phyloP scores from a whole-genome alignment of 139 green algal genomes.

The Astrephomene gubernaculifera region DNA sequence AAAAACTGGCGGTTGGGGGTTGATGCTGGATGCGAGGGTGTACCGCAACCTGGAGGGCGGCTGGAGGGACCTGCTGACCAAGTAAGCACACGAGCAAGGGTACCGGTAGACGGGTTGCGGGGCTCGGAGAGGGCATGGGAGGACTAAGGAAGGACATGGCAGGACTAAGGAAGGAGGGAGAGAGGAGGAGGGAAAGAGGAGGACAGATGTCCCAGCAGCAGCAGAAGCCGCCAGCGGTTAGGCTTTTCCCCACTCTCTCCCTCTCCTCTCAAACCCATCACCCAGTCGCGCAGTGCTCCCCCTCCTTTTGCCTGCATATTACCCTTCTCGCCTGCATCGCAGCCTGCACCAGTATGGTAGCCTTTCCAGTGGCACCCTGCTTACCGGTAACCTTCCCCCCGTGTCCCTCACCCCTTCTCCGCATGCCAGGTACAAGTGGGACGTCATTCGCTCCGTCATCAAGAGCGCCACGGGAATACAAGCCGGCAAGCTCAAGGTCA shows the following conservation, averaged over 20 bases:
- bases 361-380: too few species aligned
- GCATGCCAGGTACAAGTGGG: slow-evolving; percentile 86
- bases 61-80: slow-evolving; percentile 78
- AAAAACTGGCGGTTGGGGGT: slow-evolving; percentile 76
- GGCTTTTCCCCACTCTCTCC: too few species aligned
- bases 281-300: neutral
- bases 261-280: neutral
- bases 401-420: neutral
- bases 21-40: slow-evolving; percentile 80
- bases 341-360: too few species aligned
- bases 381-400: too few species aligned
- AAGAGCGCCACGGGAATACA: slow-evolving; percentile 79
- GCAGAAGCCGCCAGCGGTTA: too few species aligned
- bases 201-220: too few species aligned
- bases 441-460: slow-evolving; percentile 73
- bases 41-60: slow-evolving; percentile 79
- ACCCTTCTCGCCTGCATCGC: too few species aligned
- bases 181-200: neutral
- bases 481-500: slow-evolving; percentile 74
- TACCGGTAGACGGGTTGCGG: too few species aligned
- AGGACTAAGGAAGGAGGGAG: neutral
- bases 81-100: too few species aligned
- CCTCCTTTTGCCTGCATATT: neutral
- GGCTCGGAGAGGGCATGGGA: too few species aligned
- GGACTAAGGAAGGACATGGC: neutral